Evolutionary conservation across 1,284 basidiomycete species (phyloP).

Genomic region (Puccinia horiana): DNA sequence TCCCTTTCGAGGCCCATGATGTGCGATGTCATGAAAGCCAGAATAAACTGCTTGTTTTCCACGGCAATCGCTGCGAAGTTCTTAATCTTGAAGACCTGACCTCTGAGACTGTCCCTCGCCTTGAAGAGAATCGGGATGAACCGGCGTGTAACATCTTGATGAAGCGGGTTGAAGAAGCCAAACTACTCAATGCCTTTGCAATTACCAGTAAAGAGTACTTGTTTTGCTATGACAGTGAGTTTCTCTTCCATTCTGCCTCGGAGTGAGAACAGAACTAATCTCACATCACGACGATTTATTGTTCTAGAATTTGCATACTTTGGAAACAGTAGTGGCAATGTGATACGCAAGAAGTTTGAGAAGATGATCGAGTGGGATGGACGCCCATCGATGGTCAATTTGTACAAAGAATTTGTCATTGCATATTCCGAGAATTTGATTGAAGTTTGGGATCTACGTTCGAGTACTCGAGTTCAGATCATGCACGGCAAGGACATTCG

Average conservation of each 20-base stretch:
- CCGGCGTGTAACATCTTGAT: constrained; percentile 70
- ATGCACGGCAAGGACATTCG: constrained; percentile 77
- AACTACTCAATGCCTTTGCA: constrained; percentile 89
- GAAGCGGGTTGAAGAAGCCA: constrained; percentile 74
- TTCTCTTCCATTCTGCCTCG: background rate
- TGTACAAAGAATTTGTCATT: constrained; percentile 83
- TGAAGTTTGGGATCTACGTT: constrained; percentile 82
- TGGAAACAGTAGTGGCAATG: constrained; percentile 79
- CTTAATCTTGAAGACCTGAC: constrained; percentile 87
- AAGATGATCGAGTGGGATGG: constrained; percentile 93
- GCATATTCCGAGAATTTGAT: constrained; percentile 89
- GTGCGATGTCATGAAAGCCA: constrained; percentile 16
- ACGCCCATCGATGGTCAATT: constrained; percentile 78
- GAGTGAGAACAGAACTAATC: background rate
- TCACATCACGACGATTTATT: background rate
- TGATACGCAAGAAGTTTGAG: constrained; percentile 62
- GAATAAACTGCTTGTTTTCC: constrained; percentile 26
- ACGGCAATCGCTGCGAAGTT: constrained; percentile 27
- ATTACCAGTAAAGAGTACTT: constrained; percentile 73
- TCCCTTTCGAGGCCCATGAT: constrained; percentile 45
- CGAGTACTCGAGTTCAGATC: constrained; percentile 83
- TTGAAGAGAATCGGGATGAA: constrained; percentile 67
- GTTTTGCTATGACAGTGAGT: constrained; percentile 75
- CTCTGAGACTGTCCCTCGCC: constrained; percentile 62
- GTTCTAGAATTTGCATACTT: constrained; percentile 76